These are phyloP conservation scores for Iberis pinnata DNA, from an alignment of 345 rosid species.

Conservation along the genomic window DNA sequence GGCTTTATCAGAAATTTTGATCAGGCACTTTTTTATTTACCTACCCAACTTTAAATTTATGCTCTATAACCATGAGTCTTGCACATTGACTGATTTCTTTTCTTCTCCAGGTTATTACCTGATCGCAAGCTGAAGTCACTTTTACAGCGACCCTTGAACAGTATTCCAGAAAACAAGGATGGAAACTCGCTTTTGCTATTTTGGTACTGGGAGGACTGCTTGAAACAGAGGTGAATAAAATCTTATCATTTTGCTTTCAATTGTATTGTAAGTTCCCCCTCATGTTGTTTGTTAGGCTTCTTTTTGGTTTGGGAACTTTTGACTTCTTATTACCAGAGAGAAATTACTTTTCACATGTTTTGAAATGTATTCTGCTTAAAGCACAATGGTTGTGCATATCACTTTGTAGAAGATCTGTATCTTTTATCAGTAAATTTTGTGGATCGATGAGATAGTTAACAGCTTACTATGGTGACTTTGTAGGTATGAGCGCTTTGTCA, in stretches of 20 bases:
- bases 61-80: background rate
- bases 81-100: background rate
- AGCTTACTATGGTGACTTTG: slow-evolving; percentile 16
- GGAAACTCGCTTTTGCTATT: slow-evolving; percentile 83
- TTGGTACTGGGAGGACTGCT: slow-evolving; percentile 98
- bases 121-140: slow-evolving; percentile 92
- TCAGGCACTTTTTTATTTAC: slow-evolving; percentile 41
- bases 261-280: background rate
- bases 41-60: background rate
- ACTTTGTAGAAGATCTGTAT: background rate
- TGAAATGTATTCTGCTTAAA: too few species aligned
- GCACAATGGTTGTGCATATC: background rate
- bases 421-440: too few species aligned
- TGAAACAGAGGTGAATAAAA: slow-evolving; percentile 66
- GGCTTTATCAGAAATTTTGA: slow-evolving; percentile 71
- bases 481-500: slow-evolving; percentile 81
- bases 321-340: too few species aligned
- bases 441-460: background rate
- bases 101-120: slow-evolving; percentile 76
- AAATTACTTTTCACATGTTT: too few species aligned
- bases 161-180: slow-evolving; percentile 77
- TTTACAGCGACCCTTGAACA: slow-evolving; percentile 62
- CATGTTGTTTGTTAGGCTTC: too few species aligned
- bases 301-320: too few species aligned
- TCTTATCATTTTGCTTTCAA: slow-evolving; percentile 5